These are phyloP conservation scores for Fagopyrum tataricum DNA, from an alignment of 148 eudicot species.

Conservation along the genomic window DNA sequence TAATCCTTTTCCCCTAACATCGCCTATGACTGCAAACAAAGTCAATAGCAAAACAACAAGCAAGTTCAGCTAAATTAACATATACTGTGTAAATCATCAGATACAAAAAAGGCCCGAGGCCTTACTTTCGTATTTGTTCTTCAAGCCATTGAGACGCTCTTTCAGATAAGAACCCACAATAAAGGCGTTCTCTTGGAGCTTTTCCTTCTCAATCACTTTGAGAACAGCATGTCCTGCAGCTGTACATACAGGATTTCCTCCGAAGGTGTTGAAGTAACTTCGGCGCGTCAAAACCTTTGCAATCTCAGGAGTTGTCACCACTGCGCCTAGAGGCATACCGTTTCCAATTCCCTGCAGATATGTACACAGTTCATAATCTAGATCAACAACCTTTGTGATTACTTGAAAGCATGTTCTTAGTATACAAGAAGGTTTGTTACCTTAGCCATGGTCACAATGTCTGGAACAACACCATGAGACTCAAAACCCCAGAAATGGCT, in stretches of 20 bases:
- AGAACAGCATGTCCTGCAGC: slow-evolving; percentile 91
- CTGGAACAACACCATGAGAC: slow-evolving; percentile 88
- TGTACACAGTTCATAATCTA: neutral
- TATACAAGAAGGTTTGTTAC: slow-evolving; percentile 17
- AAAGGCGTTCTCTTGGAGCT: slow-evolving; percentile 82
- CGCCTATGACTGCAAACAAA: slow-evolving; percentile 76
- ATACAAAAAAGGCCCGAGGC: slow-evolving; percentile 2
- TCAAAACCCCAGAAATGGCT: slow-evolving; percentile 99
- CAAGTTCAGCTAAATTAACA: neutral
- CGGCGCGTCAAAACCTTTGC: slow-evolving; percentile 78
- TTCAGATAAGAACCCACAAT: slow-evolving; percentile 78
- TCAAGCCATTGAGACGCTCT: slow-evolving; percentile 55
- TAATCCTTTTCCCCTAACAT: slow-evolving; percentile 94
- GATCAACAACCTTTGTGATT: neutral
- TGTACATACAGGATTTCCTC: slow-evolving; percentile 96
- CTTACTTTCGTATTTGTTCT: slow-evolving; percentile 78
- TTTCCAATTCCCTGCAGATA: slow-evolving; percentile 83
- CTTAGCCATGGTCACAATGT: slow-evolving; percentile 99
- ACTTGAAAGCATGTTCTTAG: no score
- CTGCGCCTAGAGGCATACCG: slow-evolving; percentile 95
- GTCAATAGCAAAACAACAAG: slow-evolving; percentile 1
- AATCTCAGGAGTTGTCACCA: slow-evolving; percentile 92
- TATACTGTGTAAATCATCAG: neutral
- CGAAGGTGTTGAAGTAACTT: slow-evolving; percentile 90
- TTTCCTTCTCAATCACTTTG: slow-evolving; percentile 78